Conservation (phyloP, 2,329 filamentous ascomycete species). For the Diplodia intermedia region DNA sequence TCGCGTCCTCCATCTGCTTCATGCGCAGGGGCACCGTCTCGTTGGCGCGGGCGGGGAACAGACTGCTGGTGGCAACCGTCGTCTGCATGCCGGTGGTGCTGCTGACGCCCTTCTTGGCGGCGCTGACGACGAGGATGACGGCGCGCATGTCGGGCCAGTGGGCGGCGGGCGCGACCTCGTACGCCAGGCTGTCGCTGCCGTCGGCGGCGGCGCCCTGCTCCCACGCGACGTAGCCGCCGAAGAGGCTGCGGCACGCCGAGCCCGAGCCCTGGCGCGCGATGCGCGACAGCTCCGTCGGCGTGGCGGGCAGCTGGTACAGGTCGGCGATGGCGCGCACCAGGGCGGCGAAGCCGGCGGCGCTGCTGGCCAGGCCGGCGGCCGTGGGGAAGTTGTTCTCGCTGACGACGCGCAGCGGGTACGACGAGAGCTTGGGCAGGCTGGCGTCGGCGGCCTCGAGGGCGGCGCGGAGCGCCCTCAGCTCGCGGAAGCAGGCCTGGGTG, state of each 20-base stretch:
- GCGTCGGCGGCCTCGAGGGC: conserved; percentile 75
- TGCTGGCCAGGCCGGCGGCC: conserved; percentile 79
- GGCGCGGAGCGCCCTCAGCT: conserved; percentile 78
- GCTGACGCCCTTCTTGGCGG: conserved; percentile 93
- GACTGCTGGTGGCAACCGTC: conserved; percentile 87
- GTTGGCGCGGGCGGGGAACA: conserved; percentile 79
- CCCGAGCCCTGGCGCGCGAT: conserved; percentile 95
- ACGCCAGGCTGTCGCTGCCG: conserved; percentile 85
- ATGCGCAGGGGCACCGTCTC: conserved; percentile 83
- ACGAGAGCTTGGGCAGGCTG: conserved; percentile 81
- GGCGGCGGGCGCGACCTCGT: conserved; percentile 83
- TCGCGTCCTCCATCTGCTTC: conserved; percentile 82
- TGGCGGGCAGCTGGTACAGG: conserved; percentile 83
- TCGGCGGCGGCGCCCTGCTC: conserved; percentile 76
- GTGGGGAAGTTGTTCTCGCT: conserved; percentile 99
- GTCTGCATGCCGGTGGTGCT: conserved; percentile 97
- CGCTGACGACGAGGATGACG: conserved; percentile 86
- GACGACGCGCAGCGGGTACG: conserved; percentile 80
- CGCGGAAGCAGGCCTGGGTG: conserved; percentile 92
- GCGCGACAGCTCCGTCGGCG: conserved; percentile 81
- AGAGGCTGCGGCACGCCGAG: conserved; percentile 89
- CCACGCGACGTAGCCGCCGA: conserved; percentile 97
- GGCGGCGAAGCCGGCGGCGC: conserved; percentile 70
- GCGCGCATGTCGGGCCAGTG: conserved; percentile 98
- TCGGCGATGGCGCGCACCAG: conserved; percentile 85